phyloP scores from a whole-genome alignment of 1,284 basidiomycete genomes.

The Leccinum pallidistipes region DNA sequence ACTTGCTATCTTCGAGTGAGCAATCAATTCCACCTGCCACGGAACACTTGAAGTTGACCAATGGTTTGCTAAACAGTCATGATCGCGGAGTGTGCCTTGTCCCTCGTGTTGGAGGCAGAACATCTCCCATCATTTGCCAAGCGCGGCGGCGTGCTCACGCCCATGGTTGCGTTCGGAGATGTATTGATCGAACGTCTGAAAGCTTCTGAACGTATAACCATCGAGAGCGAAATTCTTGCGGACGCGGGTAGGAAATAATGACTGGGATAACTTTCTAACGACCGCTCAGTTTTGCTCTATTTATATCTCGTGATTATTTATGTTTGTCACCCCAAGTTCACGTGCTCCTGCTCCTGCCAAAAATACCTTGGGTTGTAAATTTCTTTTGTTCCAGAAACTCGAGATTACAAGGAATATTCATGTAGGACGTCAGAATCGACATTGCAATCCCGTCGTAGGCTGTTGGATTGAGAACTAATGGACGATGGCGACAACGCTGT shows the following conservation, averaged over 20 bases:
- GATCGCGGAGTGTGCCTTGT: conserved; percentile 74
- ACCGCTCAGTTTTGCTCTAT: conserved; percentile 1
- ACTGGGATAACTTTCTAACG: too few relatives aligned
- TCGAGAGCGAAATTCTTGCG: conserved; percentile 46
- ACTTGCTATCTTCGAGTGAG: conserved; percentile 65
- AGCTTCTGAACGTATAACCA: conserved; percentile 52
- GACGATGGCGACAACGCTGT: not conserved
- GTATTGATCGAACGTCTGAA: conserved; percentile 65
- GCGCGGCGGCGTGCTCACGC: conserved; percentile 77
- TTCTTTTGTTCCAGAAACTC: not conserved
- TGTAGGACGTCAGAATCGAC: not conserved
- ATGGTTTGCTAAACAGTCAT: conserved; percentile 50
- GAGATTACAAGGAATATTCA: not conserved
- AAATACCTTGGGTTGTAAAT: not conserved
- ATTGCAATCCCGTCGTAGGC: not conserved
- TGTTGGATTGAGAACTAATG: not conserved
- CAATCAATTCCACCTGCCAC: conserved; percentile 1
- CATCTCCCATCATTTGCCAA: conserved; percentile 55
- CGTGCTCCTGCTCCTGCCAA: not conserved
- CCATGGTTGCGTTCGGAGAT: conserved; percentile 75
- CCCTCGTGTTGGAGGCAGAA: conserved; percentile 54
- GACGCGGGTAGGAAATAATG: conserved; percentile 11
- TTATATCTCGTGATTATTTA: not conserved
- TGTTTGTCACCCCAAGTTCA: not conserved
- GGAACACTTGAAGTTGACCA: conserved; percentile 6